These are phyloP conservation scores for Thelephora ganbajun DNA, from an alignment of 768 basidiomycete species.

Conservation along the genomic window DNA sequence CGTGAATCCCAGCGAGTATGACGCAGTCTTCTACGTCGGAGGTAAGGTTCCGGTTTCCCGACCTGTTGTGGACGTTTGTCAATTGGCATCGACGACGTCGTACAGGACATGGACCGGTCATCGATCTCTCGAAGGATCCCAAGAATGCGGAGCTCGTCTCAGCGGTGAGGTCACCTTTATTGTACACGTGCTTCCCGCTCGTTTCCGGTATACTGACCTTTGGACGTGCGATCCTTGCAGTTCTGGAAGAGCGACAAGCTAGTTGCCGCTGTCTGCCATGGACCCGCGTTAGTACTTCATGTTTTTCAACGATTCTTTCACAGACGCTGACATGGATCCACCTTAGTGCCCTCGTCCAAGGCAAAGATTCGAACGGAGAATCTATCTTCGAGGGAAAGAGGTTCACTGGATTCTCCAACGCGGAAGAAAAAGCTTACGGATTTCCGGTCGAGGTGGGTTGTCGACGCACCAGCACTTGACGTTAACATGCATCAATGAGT, in stretches of 20 bases:
- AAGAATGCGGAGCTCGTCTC: slow-evolving; percentile 43
- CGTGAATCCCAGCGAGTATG: slow-evolving; percentile 46
- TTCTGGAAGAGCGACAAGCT: slow-evolving; percentile 58
- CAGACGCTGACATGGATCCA: neutral
- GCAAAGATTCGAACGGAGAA: slow-evolving; percentile 37
- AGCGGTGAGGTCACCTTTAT: slow-evolving; percentile 21
- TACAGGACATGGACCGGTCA: slow-evolving; percentile 45
- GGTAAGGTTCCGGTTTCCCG: slow-evolving; percentile 19
- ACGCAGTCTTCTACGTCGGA: slow-evolving; percentile 66
- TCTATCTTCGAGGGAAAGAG: slow-evolving; percentile 49
- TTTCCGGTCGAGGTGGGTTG: slow-evolving; percentile 24
- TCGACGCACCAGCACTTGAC: neutral
- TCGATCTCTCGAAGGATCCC: slow-evolving; percentile 51
- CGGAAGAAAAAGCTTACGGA: slow-evolving; percentile 41
- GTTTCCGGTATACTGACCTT: neutral
- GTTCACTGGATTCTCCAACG: slow-evolving; percentile 59
- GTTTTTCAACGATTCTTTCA: neutral
- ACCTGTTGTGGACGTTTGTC: too few relatives aligned
- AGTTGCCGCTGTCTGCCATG: slow-evolving; percentile 68
- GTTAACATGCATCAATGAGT: neutral
- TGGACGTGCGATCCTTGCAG: slow-evolving; percentile 19
- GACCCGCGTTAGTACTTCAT: slow-evolving; percentile 38
- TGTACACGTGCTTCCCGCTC: neutral
- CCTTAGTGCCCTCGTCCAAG: slow-evolving; percentile 41
- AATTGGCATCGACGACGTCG: too few relatives aligned